Conservation (phyloP, 208 protist genomes). For the Jaenimonas drosophilae region DNA sequence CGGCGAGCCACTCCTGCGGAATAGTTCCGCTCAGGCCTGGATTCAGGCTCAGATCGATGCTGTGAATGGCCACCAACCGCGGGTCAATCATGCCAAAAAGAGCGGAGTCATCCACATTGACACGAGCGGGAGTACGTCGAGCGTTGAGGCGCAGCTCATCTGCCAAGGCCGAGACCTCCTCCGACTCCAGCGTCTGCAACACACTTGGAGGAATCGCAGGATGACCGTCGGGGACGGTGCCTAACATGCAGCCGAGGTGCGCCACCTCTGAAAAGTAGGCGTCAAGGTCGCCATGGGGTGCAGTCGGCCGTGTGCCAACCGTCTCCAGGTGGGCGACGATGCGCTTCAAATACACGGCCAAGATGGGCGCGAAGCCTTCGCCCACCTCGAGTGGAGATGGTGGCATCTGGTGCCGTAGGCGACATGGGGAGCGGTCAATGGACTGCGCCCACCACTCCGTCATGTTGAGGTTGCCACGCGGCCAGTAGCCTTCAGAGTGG, state of each 20-base stretch:
- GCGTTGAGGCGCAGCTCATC: slow-evolving; percentile 4
- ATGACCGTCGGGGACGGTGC: background rate
- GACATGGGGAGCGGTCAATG: too few relatives aligned
- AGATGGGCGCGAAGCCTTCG: background rate
- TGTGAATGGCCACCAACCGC: slow-evolving; percentile 19
- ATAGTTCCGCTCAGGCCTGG: slow-evolving; percentile 15
- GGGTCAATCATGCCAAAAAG: slow-evolving; percentile 33
- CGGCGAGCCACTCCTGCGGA: too few relatives aligned
- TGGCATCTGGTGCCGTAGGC: background rate
- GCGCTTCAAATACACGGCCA: slow-evolving; percentile 8
- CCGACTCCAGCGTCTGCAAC: background rate
- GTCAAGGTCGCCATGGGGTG: slow-evolving; percentile 22
- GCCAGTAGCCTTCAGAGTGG: too few relatives aligned
- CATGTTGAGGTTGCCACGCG: too few relatives aligned
- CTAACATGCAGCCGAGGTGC: slow-evolving; percentile 1
- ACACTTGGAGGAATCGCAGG: background rate
- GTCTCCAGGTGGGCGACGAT: slow-evolving; percentile 15
- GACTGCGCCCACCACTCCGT: too few relatives aligned
- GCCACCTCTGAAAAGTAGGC: slow-evolving; percentile 30
- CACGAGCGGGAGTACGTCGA: slow-evolving; percentile 1
- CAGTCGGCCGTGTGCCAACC: slow-evolving; percentile 12
- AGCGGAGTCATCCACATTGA: slow-evolving; percentile 14
- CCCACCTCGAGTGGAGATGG: background rate
- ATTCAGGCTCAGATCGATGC: slow-evolving; percentile 30
- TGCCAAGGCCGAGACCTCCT: slow-evolving; percentile 6